Evolutionary conservation across 2,329 filamentous ascomycete species (phyloP).

Genomic region (Aspergillus alliaceus): DNA sequence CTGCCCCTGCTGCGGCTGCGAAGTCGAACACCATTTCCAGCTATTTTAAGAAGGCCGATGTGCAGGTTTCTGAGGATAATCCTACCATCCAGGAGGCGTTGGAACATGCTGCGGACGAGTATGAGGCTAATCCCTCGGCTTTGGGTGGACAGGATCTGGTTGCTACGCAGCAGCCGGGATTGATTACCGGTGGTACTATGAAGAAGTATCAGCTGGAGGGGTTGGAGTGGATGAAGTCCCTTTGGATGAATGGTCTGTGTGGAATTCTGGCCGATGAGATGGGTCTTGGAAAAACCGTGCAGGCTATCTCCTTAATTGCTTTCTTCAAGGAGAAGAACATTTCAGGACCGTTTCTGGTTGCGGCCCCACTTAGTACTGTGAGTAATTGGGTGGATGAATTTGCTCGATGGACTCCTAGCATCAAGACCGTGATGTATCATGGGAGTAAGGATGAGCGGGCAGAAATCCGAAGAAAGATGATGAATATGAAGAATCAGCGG

Average conservation of each 20-base stretch:
- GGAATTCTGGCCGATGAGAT: conserved; percentile 93
- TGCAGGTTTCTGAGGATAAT: conserved; percentile 54
- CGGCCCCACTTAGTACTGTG: conserved; percentile 85
- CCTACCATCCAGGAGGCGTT: conserved; percentile 58
- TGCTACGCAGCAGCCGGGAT: conserved; percentile 81
- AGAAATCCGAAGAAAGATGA: conserved; percentile 68
- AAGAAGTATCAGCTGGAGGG: conserved; percentile 92
- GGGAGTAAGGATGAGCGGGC: conserved; percentile 77
- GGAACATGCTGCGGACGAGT: conserved; percentile 58
- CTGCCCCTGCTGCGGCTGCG: conserved; percentile 13
- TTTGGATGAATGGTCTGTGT: conserved; percentile 87
- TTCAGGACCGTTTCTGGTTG: conserved; percentile 87
- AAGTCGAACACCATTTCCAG: conserved; percentile 53
- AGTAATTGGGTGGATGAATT: conserved; percentile 98
- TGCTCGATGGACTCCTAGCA: conserved; percentile 80
- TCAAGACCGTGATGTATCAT: conserved; percentile 89
- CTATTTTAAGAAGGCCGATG: conserved; percentile 61
- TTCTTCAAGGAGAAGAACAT: conserved; percentile 82
- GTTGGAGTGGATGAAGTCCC: conserved; percentile 81
- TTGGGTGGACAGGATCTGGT: conserved; percentile 67
- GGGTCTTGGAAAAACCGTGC: conserved; percentile 89
- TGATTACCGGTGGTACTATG: conserved; percentile 87
- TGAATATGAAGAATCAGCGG: conserved; percentile 67
- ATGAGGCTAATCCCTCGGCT: conserved; percentile 59
- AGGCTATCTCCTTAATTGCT: conserved; percentile 84